Conservation (phyloP, 148 eudicot species). For the Nyssa sinensis region DNA sequence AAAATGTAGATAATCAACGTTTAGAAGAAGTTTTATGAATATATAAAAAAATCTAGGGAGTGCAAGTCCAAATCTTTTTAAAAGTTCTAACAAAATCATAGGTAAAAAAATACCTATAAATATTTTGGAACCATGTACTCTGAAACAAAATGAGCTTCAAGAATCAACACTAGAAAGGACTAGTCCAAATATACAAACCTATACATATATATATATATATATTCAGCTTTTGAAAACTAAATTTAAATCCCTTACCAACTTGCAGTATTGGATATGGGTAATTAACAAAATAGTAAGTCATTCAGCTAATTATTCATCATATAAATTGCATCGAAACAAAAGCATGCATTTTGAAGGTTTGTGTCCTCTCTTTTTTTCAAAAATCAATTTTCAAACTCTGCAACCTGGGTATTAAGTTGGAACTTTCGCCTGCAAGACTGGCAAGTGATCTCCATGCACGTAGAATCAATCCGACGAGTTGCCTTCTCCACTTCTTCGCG, state of each 20-base stretch:
- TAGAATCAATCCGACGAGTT: conserved; percentile 21
- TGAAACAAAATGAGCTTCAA: background rate
- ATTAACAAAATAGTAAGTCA: background rate
- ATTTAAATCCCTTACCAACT: no score
- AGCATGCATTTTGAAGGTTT: background rate
- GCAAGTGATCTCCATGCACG: conserved; percentile 86
- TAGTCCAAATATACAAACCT: background rate
- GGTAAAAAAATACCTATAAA: no score
- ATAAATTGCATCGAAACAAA: background rate
- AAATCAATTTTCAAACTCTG: no score
- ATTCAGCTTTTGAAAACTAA: background rate
- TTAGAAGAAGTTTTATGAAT: no score
- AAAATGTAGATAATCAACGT: no score
- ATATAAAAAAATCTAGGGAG: no score
- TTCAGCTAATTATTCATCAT: background rate
- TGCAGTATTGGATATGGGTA: conserved; percentile 7
- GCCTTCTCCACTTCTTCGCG: conserved; percentile 60
- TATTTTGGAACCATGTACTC: no score
- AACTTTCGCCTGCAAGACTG: conserved; percentile 82
- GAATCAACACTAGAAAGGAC: background rate
- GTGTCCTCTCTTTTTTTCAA: no score
- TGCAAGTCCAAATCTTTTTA: no score
- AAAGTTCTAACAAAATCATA: no score
- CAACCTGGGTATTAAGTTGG: no score
- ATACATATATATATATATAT: background rate